Evolutionary conservation across 2,329 filamentous ascomycete genomes (phyloP), one percentile per base, ranked within the genome.

Genomic region (Coniochaeta sp.): DNA sequence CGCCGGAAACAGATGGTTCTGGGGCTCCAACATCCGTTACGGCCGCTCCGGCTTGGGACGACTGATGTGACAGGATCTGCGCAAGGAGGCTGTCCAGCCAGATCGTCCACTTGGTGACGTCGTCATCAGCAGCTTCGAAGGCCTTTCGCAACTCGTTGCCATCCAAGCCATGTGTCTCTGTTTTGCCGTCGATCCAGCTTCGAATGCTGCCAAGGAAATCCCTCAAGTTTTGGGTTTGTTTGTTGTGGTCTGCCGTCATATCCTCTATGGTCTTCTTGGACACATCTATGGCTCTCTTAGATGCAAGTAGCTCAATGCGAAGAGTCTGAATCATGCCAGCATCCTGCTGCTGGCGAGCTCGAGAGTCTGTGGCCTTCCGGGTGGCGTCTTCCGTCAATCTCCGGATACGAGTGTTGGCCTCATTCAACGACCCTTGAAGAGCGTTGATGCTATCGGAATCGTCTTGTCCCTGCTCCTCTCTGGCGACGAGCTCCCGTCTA

Each of bases 401-500:
- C 18, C 8, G 22, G 18, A 30, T 35, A n/a, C 28, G 30, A 31
- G 7, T 6, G 20, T 49, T 18, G 4, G 47, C 47, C 16, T 32
- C 47, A 18, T 26, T 16, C 47, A 49, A 26, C 5, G 47, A 27
- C 10, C 8, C 22, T 35, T 27, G 47, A 35, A 60, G 40, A 6
- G 53, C 52, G 12, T 30, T 33, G 6, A 60, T 54, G 9, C 45
- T 55, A 5, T 30, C 26, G 5, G 52, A 47, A 6, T 51, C 48
- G 8, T 49, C 53, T n/a, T 18, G 26, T 6, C 48, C 26, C 3
- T 30, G 38, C 18, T 54, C 47, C 51, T 57, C 51, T 18, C 51
- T 53, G 31, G 56, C 45, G n/a, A 52, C 51, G n/a, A 59, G 24
- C 26, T 58, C 51, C 47, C 61, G 53, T 22, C 59, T 62, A 27